Percentiles rank a stretch among this genome's conserved stretches.
Evolutionary conservation across 331 rosid genomes (phyloP).

Genomic region (Dryas integrifolia): DNA sequence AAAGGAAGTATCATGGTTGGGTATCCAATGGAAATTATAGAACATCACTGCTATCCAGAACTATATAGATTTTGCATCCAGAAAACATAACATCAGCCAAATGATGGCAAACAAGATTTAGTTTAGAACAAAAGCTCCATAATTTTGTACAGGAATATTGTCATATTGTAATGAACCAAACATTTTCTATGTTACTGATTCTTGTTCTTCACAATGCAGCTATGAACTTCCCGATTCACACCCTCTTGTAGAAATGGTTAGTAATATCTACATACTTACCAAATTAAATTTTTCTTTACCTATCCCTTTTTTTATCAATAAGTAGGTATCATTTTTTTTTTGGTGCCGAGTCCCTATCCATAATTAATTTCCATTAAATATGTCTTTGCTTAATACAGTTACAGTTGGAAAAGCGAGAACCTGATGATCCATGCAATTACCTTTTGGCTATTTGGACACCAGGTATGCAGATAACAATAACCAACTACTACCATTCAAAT

Average conservation of each 20-base stretch:
- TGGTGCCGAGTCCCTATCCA: slow-evolving; percentile 5
- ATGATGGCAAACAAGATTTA: not conserved
- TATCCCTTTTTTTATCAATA: not conserved
- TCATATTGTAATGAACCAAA: slow-evolving; percentile 1
- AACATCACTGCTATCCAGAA: not conserved
- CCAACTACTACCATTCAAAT: not conserved
- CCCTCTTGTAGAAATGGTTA: slow-evolving; percentile 86
- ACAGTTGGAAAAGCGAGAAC: slow-evolving; percentile 78
- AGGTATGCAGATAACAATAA: slow-evolving; percentile 49
- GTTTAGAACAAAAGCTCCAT: not conserved
- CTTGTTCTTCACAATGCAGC: slow-evolving; percentile 56
- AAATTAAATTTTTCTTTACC: slow-evolving; percentile 16
- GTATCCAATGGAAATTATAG: not conserved
- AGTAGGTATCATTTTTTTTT: not conserved
- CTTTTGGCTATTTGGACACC: slow-evolving; percentile 99
- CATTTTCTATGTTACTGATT: slow-evolving; percentile 16
- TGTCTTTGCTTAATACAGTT: slow-evolving; percentile 36
- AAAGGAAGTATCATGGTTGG: too few relatives aligned
- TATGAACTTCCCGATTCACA: slow-evolving; percentile 96
- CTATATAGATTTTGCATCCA: not conserved
- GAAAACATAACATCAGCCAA: not conserved
- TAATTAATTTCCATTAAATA: slow-evolving; percentile 14
- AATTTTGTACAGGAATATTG: not conserved
- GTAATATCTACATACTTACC: slow-evolving; percentile 31
- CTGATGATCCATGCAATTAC: slow-evolving; percentile 91